Evolutionary conservation across 2,329 filamentous ascomycete species (phyloP), one percentile per base, ranked within the genome.

Genomic region (Ophiostoma angusticollis): DNA sequence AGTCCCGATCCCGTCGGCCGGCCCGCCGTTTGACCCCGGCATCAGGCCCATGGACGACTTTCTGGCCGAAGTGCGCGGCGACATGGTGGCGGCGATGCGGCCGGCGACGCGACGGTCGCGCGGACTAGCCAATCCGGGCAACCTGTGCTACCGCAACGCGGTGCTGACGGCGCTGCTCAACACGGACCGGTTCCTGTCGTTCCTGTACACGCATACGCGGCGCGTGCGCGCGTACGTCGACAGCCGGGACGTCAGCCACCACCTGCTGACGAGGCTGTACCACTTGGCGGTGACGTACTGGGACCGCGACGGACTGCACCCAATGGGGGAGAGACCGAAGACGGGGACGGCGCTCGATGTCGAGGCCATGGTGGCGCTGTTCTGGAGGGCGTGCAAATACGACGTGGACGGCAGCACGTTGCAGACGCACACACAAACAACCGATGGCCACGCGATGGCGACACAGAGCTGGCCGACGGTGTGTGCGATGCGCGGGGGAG

Each of bases 121-220:
- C 4, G 45, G 45, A 2, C 18, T 45, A 3, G 3, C 1, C 11
- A 48, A 48, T 29, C 45, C 45, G 3, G 9, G 28, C n/a, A 14
- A 11, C 5, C 38, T 47, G 13, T 48, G 47, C 41, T 48, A 48
- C 43, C 47, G 47, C 23, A 47, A 48, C 35, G 22, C 47, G 2
- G 35, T 44, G 4, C 8, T 48, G 8, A 29, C 25, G 13, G 37
- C 47, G 3, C 37, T 48, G 31, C 38, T 48, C 11, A 41, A 47
- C 39, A 45, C 41, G 8, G 22, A 33, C 19, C 43, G 45, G 2
- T 40, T 45, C 14, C 7, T 44, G n/a, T 37, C 43, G 5, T 48
- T 41, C 9, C 9, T 45, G 34, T 24, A 38, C 22, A 12, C n/a
- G 3, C 42, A 47, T 27, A 35, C 30, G 19, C 33, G 29, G 12